phyloP scores from a whole-genome alignment of 164 flowering plant genomes.

The Santalum album region DNA sequence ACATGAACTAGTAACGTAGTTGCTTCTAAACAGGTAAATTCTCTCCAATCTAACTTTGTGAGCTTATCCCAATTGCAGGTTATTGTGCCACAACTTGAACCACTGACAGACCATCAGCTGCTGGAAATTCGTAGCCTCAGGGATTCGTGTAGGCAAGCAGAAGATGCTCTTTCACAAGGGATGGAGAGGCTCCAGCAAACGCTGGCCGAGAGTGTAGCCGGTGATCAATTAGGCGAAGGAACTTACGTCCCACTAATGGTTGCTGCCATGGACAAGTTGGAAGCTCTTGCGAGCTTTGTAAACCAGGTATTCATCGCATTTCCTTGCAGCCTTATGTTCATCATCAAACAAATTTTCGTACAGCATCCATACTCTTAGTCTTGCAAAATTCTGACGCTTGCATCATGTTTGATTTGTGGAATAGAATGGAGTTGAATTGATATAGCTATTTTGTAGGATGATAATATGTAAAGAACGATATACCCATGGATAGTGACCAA shows the following conservation, averaged over 20 bases:
- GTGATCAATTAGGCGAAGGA: slow-evolving; percentile 44
- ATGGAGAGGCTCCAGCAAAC: slow-evolving; percentile 78
- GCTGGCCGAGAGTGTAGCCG: slow-evolving; percentile 49
- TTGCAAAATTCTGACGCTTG: too few species aligned
- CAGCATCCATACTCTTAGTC: too few species aligned
- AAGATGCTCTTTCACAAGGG: slow-evolving; percentile 92
- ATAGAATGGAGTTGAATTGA: too few species aligned
- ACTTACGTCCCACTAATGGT: slow-evolving; percentile 49
- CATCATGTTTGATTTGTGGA: too few species aligned
- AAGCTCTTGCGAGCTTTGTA: slow-evolving; percentile 62
- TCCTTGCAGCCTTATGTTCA: too few species aligned
- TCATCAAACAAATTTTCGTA: too few species aligned
- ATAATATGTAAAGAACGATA: too few species aligned
- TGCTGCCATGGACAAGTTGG: slow-evolving; percentile 63
- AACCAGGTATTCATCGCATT: slow-evolving; percentile 42
- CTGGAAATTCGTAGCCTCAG: slow-evolving; percentile 42
- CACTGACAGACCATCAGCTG: slow-evolving; percentile 59
- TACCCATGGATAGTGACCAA: too few species aligned
- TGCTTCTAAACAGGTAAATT: too few species aligned
- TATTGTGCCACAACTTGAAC: slow-evolving; percentile 61
- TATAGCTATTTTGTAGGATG: too few species aligned
- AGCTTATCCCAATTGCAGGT: slow-evolving; percentile 39
- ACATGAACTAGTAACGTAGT: too few species aligned
- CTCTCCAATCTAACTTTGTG: too few species aligned
- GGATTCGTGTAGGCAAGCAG: slow-evolving; percentile 89